A percentile compares a stretch with the other conserved stretches of the same genome.
These are phyloP conservation scores for Kwoniella heveanensis DNA, from an alignment of 768 basidiomycete genomes.

Conservation along the genomic window DNA sequence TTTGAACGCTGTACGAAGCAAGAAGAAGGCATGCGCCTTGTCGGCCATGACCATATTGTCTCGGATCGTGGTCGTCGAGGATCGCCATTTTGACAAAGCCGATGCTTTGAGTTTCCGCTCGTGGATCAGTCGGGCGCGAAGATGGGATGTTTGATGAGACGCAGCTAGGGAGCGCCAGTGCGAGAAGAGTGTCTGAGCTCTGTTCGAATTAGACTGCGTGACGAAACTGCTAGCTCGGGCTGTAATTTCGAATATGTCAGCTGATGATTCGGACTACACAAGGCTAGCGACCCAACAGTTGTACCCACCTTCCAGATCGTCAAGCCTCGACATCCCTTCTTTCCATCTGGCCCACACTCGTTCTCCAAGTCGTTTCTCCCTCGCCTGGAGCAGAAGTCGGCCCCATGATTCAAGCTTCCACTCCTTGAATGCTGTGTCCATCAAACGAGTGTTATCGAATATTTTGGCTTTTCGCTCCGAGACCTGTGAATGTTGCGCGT, in stretches of 20 bases:
- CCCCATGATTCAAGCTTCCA: slow-evolving; percentile 21
- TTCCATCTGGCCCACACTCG: slow-evolving; percentile 18
- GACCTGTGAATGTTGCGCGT: too few species aligned
- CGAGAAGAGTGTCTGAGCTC: slow-evolving; percentile 17
- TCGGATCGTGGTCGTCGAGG: slow-evolving; percentile 14
- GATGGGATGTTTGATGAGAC: not conserved
- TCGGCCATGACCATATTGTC: slow-evolving; percentile 25
- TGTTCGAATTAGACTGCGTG: not conserved
- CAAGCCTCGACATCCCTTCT: not conserved
- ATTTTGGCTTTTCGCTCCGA: slow-evolving; percentile 12
- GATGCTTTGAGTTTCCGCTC: slow-evolving; percentile 4
- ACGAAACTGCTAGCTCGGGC: slow-evolving; percentile 14
- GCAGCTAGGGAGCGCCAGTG: slow-evolving; percentile 24
- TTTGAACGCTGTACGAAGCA: slow-evolving; percentile 23
- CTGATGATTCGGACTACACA: too few species aligned
- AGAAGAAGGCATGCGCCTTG: slow-evolving; percentile 44
- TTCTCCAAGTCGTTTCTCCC: slow-evolving; percentile 14
- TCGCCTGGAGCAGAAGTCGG: slow-evolving; percentile 4
- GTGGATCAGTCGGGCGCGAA: slow-evolving; percentile 26
- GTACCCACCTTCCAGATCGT: slow-evolving; percentile 11
- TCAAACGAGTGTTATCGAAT: slow-evolving; percentile 5
- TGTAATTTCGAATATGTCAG: too few species aligned
- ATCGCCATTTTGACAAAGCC: slow-evolving; percentile 25
- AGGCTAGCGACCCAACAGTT: too few species aligned
- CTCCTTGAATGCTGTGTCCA: slow-evolving; percentile 1